Evolutionary conservation across 768 basidiomycete genomes (phyloP).

Genomic region (Termitomyces sp.): DNA sequence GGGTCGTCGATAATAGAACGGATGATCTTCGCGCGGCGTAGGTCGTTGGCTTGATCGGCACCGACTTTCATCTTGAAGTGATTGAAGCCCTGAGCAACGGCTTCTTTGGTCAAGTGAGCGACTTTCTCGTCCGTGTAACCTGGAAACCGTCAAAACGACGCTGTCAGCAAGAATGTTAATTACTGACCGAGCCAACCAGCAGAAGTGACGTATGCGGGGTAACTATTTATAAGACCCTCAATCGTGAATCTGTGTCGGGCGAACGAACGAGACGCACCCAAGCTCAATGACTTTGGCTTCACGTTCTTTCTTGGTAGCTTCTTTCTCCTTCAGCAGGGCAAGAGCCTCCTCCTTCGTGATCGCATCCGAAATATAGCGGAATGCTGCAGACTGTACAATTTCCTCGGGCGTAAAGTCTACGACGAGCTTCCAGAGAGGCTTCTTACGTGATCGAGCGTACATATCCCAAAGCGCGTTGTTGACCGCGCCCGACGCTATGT

Average conservation of each 20-base stretch:
- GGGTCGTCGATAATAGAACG: slow-evolving; percentile 96
- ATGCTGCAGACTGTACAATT: slow-evolving; percentile 71
- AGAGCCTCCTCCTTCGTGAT: slow-evolving; percentile 91
- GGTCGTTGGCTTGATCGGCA: slow-evolving; percentile 73
- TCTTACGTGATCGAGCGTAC: slow-evolving; percentile 73
- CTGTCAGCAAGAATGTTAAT: not conserved
- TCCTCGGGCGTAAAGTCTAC: slow-evolving; percentile 89
- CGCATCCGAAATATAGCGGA: slow-evolving; percentile 90
- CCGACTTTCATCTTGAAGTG: slow-evolving; percentile 99
- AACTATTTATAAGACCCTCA: slow-evolving; percentile 42
- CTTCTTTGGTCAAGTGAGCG: slow-evolving; percentile 79
- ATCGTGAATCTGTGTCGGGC: not conserved
- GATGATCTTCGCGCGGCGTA: slow-evolving; percentile 85
- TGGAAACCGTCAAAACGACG: slow-evolving; percentile 16
- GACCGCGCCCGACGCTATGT: slow-evolving; percentile 84
- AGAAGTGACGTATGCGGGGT: slow-evolving; percentile 92
- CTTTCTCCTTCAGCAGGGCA: slow-evolving; percentile 73
- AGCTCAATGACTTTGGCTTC: slow-evolving; percentile 70
- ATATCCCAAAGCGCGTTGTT: slow-evolving; percentile 95
- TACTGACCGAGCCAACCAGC: slow-evolving; percentile 82
- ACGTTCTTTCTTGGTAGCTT: slow-evolving; percentile 71
- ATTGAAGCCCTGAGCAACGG: slow-evolving; percentile 86
- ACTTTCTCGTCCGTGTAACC: slow-evolving; percentile 95
- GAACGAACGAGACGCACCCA: slow-evolving; percentile 40
- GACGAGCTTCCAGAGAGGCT: slow-evolving; percentile 93